Evolutionary conservation across 164 flowering plant genomes (phyloP).

Genomic region (Vitis riparia): DNA sequence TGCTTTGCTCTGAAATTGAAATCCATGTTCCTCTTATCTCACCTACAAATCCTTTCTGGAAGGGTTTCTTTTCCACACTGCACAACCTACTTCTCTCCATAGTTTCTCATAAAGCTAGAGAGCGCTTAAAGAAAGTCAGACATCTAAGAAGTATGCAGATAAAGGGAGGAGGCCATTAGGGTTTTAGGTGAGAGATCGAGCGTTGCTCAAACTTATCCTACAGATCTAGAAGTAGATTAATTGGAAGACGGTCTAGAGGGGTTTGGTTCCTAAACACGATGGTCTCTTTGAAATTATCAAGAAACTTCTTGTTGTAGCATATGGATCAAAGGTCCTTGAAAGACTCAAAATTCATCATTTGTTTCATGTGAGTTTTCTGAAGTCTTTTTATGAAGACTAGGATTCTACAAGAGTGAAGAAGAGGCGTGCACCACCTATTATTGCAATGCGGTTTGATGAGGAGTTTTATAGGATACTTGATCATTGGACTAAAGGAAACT

Average conservation of each 20-base stretch:
- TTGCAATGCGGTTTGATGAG: not conserved
- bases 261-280: not conserved
- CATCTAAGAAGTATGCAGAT: too few species aligned
- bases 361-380: not conserved
- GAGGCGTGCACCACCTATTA: not conserved
- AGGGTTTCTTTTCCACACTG: too few species aligned
- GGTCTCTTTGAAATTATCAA: not conserved
- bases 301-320: not conserved
- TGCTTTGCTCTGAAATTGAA: too few species aligned
- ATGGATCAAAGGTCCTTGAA: not conserved
- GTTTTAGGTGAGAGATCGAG: not conserved
- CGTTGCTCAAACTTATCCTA: not conserved
- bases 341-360: not conserved
- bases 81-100: too few species aligned
- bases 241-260: not conserved
- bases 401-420: not conserved
- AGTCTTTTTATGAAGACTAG: not conserved
- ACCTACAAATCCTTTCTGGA: too few species aligned
- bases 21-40: too few species aligned
- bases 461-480: not conserved
- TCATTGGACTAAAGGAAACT: not conserved
- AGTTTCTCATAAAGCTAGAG: too few species aligned
- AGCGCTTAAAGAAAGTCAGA: too few species aligned
- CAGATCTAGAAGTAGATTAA: not conserved
- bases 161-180: too few species aligned